Evolutionary conservation across 805 yeast genomes (phyloP), one percentile per base, ranked within the genome.

Genomic region (Cyberlindnera nakhonratchasimensis): DNA sequence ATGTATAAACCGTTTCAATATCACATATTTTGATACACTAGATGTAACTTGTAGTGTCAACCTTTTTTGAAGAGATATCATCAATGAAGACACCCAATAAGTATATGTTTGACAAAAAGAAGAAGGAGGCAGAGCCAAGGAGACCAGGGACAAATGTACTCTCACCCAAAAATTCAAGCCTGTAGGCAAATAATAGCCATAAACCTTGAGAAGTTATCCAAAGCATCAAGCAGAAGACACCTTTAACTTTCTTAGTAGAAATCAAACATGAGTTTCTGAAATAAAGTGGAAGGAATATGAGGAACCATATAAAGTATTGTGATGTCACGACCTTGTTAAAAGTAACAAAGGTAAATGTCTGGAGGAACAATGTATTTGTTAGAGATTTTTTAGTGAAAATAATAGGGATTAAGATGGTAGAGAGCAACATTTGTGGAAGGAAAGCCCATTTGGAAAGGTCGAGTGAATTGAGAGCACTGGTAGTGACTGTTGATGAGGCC

Each of bases 271-370:
- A 69, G 8, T 65, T 58, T 2, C 81, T 68, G 7, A 88, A 59
- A 54, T 69, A 82, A 41, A 86, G 77, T 2, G 99, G 98, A 32
- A 91, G 62, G 50, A 90, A 78, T 12, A 89, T 85, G 53, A 93
- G 65, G 57, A 84, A 93, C 99, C 99, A 93, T 48, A 91, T 78
- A 63, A 93, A 93, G 64, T 93, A 93, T 66, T 93, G 99, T 1
- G 96, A 87, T 0, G 99, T 93, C 55, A 88, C 81, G 18, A 85
- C 93, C 63, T 85, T 85, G 65, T 85, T 85, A 63, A 76, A 84
- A 1, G 86, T 69, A 14, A 85, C 89, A 63, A 85, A 86, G n/a
- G 80, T 70, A 54, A 83, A 75, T 0, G 95, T 85, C 59, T 86
- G 93, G 11, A 89, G 66, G 47, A 91, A 90, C 48, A 84, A 56